phyloP scores from a whole-genome alignment of 129 eudicot species.

The Escallonia herrerae region DNA sequence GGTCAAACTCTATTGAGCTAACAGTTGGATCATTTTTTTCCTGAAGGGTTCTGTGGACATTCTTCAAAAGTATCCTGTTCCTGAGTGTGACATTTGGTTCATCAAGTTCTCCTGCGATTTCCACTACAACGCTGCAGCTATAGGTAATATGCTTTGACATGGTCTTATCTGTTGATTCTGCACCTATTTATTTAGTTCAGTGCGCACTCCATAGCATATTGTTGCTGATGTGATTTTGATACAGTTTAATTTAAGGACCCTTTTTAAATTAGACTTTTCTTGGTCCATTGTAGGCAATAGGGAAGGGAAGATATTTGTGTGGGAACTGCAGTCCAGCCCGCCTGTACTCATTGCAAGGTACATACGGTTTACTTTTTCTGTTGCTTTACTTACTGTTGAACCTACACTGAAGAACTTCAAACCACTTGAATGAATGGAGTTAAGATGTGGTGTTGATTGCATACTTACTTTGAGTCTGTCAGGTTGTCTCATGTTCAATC shows the following conservation, averaged over 20 bases:
- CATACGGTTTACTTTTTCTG: background rate
- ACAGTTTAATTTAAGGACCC: background rate
- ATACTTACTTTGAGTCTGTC: conserved; percentile 10
- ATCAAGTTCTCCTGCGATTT: conserved; percentile 98
- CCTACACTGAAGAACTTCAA: background rate
- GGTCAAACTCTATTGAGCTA: conserved; percentile 3
- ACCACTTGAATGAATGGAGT: background rate
- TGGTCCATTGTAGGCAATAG: conserved; percentile 54
- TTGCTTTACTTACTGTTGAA: background rate
- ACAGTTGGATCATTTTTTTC: conserved; percentile 1
- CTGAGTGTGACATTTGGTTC: conserved; percentile 98
- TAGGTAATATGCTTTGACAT: conserved; percentile 43
- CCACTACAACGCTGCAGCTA: conserved; percentile 73
- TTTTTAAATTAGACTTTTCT: no score
- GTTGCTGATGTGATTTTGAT: background rate
- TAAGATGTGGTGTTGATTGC: conserved; percentile 5
- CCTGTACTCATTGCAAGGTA: conserved; percentile 88
- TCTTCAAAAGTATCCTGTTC: conserved; percentile 93
- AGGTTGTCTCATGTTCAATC: conserved; percentile 90
- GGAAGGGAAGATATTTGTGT: conserved; percentile 93
- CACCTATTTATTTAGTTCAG: background rate
- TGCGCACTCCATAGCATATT: background rate
- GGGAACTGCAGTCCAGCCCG: conserved; percentile 94
- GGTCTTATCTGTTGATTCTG: background rate
- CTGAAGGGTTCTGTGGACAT: conserved; percentile 87